A percentile compares a stretch with the other conserved stretches of the same genome.
These are phyloP conservation scores for Xerocomellus chrysenteron DNA, from an alignment of 768 basidiomycete genomes.

Conservation along the genomic window DNA sequence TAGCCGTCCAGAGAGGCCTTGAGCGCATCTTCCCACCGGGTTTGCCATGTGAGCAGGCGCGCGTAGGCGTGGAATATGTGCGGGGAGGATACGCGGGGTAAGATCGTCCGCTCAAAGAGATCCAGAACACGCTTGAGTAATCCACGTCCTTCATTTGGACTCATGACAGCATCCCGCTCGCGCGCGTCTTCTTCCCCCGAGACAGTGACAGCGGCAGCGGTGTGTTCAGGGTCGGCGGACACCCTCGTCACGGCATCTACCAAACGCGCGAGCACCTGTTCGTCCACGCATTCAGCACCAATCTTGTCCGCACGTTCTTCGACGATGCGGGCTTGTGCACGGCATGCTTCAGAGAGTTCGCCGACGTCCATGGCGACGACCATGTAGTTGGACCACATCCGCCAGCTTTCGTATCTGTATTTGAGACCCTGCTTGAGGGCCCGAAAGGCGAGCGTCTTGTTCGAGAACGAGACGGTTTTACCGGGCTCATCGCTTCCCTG, in stretches of 20 bases:
- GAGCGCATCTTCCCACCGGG: constrained; percentile 71
- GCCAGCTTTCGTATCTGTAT: constrained; percentile 87
- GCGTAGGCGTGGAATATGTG: constrained; percentile 84
- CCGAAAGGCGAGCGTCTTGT: constrained; percentile 87
- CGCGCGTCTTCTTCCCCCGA: constrained; percentile 18
- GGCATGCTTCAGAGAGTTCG: constrained; percentile 83
- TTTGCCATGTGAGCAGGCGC: constrained; percentile 72
- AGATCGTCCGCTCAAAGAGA: constrained; percentile 74
- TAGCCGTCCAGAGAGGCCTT: constrained; percentile 87
- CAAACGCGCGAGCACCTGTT: constrained; percentile 84
- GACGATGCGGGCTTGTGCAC: constrained; percentile 79
- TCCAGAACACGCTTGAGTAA: constrained; percentile 64
- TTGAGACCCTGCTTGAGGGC: constrained; percentile 90
- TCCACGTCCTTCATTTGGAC: constrained; percentile 66
- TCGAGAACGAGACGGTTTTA: constrained; percentile 54
- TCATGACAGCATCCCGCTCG: constrained; percentile 22
- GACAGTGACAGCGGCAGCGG: neutral
- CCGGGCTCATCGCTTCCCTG: constrained; percentile 20
- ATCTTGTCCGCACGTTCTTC: constrained; percentile 47
- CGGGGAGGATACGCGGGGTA: constrained; percentile 77
- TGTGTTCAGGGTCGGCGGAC: constrained; percentile 35
- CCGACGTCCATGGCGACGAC: constrained; percentile 91
- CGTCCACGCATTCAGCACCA: constrained; percentile 66
- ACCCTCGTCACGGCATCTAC: constrained; percentile 81
- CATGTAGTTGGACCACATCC: constrained; percentile 99